phyloP scores from a whole-genome alignment of 352 stramenopile species.

The Pythium aristosporum region DNA sequence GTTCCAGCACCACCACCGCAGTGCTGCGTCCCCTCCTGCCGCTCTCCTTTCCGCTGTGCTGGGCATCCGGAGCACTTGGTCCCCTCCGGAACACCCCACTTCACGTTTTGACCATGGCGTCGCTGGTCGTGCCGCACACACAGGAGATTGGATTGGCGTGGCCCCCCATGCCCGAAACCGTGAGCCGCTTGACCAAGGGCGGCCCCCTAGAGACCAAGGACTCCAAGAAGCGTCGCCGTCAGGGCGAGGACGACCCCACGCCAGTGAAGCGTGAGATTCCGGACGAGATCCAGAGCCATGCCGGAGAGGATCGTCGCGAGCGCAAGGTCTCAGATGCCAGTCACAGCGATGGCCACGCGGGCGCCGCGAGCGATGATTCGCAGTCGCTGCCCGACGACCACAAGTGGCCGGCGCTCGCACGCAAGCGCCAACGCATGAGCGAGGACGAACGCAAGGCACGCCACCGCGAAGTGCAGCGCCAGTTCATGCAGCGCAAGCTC shows the following conservation, averaged over 20 bases:
- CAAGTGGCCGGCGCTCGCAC: conserved; percentile 19
- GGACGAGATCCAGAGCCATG: background rate
- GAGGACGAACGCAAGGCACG: conserved; percentile 24
- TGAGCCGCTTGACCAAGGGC: background rate
- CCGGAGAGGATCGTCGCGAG: background rate
- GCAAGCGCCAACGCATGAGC: conserved; percentile 24
- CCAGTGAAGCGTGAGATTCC: background rate
- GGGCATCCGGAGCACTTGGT: too few species aligned
- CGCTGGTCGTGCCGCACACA: conserved; percentile 10
- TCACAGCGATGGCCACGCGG: background rate
- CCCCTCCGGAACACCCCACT: background rate
- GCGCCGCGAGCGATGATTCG: conserved; percentile 2
- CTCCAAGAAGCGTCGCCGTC: conserved; percentile 13
- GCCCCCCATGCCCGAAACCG: conserved; percentile 6
- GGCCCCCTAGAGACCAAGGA: conserved; percentile 2
- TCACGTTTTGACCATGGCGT: conserved; percentile 20
- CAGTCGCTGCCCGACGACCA: background rate
- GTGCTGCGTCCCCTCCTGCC: background rate
- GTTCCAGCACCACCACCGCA: background rate
- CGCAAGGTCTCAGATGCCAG: background rate
- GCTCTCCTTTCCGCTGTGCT: too few species aligned
- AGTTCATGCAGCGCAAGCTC: conserved; percentile 29
- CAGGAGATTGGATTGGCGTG: conserved; percentile 20
- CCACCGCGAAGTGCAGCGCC: conserved; percentile 27
- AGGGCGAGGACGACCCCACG: background rate